These are phyloP conservation scores for Hylodesmum podocarpum DNA, from an alignment of 306 rosid genomes.

Conservation along the genomic window DNA sequence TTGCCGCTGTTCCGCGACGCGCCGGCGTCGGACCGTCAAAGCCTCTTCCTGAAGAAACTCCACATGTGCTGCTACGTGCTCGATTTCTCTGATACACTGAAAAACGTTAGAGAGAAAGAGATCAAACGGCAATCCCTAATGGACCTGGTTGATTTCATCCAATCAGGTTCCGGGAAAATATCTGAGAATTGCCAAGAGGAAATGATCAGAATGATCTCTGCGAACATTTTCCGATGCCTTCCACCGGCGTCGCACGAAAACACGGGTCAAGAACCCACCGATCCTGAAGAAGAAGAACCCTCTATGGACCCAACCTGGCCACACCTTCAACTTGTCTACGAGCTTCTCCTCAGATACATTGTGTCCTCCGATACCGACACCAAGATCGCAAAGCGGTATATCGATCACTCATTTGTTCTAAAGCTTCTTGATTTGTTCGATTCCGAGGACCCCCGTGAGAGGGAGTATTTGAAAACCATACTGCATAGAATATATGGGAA, in stretches of 20 bases:
- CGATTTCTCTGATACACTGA: slow-evolving; percentile 75
- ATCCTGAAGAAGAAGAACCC: slow-evolving; percentile 93
- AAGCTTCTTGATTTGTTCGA: slow-evolving; percentile 86
- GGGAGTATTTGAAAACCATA: slow-evolving; percentile 94
- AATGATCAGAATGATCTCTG: slow-evolving; percentile 87
- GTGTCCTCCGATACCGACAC: slow-evolving; percentile 95
- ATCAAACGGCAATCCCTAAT: slow-evolving; percentile 77
- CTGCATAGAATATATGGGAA: slow-evolving; percentile 94
- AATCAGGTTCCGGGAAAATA: slow-evolving; percentile 89
- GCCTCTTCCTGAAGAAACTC: slow-evolving; percentile 63
- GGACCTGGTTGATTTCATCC: slow-evolving; percentile 89
- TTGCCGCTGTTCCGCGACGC: slow-evolving; percentile 71
- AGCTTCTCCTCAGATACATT: slow-evolving; percentile 81
- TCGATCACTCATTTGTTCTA: slow-evolving; percentile 89
- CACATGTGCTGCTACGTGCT: slow-evolving; percentile 69
- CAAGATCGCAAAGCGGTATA: slow-evolving; percentile 84
- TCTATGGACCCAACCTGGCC: slow-evolving; percentile 88
- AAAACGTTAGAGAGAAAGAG: slow-evolving; percentile 77
- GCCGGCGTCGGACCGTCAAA: slow-evolving; percentile 63
- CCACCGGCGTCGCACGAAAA: slow-evolving; percentile 90
- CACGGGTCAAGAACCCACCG: slow-evolving; percentile 72
- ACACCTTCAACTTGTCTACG: slow-evolving; percentile 90
- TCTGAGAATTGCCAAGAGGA: slow-evolving; percentile 85
- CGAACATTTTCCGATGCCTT: slow-evolving; percentile 79
- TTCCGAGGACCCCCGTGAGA: slow-evolving; percentile 89